Evolutionary conservation across 176 grass and related monocot species (phyloP).

Genomic region (Poa annua): DNA sequence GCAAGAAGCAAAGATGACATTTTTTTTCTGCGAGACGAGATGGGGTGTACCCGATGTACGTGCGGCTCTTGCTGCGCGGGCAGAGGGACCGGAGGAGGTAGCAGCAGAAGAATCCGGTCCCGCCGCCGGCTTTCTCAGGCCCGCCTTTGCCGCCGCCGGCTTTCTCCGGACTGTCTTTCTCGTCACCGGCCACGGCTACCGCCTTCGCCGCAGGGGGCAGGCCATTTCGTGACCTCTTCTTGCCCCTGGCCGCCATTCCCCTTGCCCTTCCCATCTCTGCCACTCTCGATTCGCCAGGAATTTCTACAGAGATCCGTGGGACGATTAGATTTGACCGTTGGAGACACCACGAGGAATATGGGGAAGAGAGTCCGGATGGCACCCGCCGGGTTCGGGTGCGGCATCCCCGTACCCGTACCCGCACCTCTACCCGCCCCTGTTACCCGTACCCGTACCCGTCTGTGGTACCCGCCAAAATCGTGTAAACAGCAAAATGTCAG

Average conservation of each 20-base stretch:
- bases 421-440: no score
- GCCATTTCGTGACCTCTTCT: slow-evolving; percentile 22
- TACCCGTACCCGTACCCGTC: no score
- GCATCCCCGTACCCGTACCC: no score
- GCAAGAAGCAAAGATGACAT: not conserved
- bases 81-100: slow-evolving; percentile 83
- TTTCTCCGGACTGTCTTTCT: not conserved
- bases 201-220: not conserved
- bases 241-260: slow-evolving; percentile 3
- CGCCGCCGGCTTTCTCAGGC: not conserved
- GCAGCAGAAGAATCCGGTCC: slow-evolving; percentile 73
- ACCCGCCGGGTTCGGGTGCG: no score
- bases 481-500: no score
- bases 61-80: slow-evolving; percentile 68
- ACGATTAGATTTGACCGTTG: not conserved
- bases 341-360: not conserved
- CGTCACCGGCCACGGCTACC: not conserved
- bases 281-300: not conserved
- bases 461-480: no score
- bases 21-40: not conserved
- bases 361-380: no score
- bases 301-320: not conserved
- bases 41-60: slow-evolving; percentile 76
- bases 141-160: not conserved
- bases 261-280: slow-evolving; percentile 34